Evolutionary conservation across 2,329 filamentous ascomycete species (phyloP).

Genomic region (Cladosporium velox): DNA sequence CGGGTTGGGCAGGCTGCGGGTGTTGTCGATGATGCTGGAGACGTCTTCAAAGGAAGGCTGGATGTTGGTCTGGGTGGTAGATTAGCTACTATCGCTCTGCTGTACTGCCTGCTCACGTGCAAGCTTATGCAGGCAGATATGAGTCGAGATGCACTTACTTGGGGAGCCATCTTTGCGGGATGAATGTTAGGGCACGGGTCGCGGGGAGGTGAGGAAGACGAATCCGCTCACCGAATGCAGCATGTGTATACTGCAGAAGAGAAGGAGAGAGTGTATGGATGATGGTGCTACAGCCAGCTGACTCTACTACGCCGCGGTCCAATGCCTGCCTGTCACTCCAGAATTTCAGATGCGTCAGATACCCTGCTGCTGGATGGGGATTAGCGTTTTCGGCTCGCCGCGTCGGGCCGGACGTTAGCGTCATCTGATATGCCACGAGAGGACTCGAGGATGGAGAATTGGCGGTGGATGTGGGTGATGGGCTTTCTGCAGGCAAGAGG

Average conservation of each 20-base stretch:
- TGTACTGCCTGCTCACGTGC: not conserved
- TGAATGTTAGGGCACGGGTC: constrained; percentile 33
- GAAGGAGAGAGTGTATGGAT: not conserved
- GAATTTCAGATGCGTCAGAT: constrained; percentile 20
- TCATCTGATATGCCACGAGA: not conserved
- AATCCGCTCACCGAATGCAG: constrained; percentile 27
- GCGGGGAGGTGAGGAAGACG: constrained; percentile 37
- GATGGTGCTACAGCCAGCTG: not conserved
- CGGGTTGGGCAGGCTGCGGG: constrained; percentile 54
- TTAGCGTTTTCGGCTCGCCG: not conserved
- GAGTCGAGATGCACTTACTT: constrained; percentile 15
- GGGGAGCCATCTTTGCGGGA: constrained; percentile 23
- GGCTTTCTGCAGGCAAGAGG: not conserved
- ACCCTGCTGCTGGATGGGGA: not conserved
- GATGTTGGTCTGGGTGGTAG: constrained; percentile 44
- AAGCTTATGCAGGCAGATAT: not conserved
- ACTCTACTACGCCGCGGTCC: not conserved
- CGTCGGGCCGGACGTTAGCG: not conserved
- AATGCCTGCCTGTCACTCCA: not conserved
- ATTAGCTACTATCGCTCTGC: constrained; percentile 1
- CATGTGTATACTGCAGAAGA: constrained; percentile 20
- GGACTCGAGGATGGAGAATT: not conserved
- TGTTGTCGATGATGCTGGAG: constrained; percentile 56
- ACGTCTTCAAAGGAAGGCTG: constrained; percentile 65
- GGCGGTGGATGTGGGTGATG: too few relatives aligned